Evolutionary conservation across 192 early-diverging fungal species (phyloP), one percentile per base, ranked within the genome.

Genomic region (Thamnidium elegans): DNA sequence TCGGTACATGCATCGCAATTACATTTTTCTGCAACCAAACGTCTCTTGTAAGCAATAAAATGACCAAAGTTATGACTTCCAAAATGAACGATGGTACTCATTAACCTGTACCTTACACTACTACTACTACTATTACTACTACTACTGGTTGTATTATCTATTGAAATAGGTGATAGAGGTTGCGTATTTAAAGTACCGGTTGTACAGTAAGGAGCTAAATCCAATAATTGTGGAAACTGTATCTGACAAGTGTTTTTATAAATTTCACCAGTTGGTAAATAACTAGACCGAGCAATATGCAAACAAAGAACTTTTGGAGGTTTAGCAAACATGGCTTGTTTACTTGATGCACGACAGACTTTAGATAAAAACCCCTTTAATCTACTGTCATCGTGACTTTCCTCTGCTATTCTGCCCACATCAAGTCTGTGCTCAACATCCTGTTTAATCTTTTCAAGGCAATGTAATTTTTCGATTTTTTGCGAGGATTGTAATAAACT

Each of bases 221-320:
- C 89, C 56, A 97, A 76, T 48, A 81, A 83, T 63, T 95, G 90
- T 8, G 85, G 84, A 58, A 94, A 94, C n/a, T 78, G 63, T 45
- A 97, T 81, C 21, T 88, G 89, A 70, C 90, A 88, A 58, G 85
- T 84, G 65, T 94, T 95, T 76, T 95, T 97, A 45, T 87, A 79
- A 0, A 81, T 74, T 17, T 86, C 84, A 21, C 93, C 91, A 20
- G 84, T 87, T 7, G 87, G 79, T 15, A 83, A 78, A 53, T 86
- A 89, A 6, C 89, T 81, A 3, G 90, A 93, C 4, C 94, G 90
- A 58, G 90, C 85, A 62, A 97, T 85, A 52, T 95, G 92, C 2
- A 97, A 81, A 58, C 88, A 91, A 19, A 97, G 82, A 39, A 88
- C 84, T 20, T 70, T 76, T 10, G 94, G 94, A 5, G 89, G 81